Evolutionary conservation across 2,329 filamentous ascomycete genomes (phyloP).

Genomic region (Pseudogymnoascus sp.): DNA sequence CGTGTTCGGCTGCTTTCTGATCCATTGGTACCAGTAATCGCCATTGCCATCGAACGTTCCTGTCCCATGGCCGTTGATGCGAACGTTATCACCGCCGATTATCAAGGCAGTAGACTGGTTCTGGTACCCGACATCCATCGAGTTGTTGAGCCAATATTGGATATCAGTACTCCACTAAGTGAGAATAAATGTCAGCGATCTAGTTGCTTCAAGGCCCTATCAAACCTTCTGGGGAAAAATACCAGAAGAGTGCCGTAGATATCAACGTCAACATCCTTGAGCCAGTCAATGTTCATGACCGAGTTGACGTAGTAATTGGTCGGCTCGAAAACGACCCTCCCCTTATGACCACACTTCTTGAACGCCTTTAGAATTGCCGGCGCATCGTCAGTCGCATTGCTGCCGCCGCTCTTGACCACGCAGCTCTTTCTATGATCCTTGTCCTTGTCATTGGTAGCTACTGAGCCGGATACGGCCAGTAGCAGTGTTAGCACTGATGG

Average conservation of each 20-base stretch:
- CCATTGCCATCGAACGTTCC: constrained; percentile 54
- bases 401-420: constrained; percentile 12
- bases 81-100: constrained; percentile 45
- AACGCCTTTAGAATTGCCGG: constrained; percentile 37
- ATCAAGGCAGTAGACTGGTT: constrained; percentile 48
- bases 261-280: constrained; percentile 38
- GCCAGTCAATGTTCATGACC: constrained; percentile 37
- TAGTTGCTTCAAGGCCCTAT: background rate
- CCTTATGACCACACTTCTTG: constrained; percentile 32
- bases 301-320: constrained; percentile 37
- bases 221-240: background rate
- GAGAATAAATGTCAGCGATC: background rate
- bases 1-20: constrained; percentile 24
- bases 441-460: constrained; percentile 30
- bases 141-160: constrained; percentile 44
- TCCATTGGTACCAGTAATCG: constrained; percentile 50
- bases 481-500: background rate
- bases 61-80: constrained; percentile 40
- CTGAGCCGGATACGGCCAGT: background rate
- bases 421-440: constrained; percentile 10
- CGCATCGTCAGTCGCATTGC: constrained; percentile 30
- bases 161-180: constrained; percentile 38
- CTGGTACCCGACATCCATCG: constrained; percentile 45
- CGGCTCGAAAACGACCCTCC: constrained; percentile 35
- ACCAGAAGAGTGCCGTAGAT: constrained; percentile 8